Conservation (phyloP, 75 land plant genomes). For the Cunninghamia lanceolata region DNA sequence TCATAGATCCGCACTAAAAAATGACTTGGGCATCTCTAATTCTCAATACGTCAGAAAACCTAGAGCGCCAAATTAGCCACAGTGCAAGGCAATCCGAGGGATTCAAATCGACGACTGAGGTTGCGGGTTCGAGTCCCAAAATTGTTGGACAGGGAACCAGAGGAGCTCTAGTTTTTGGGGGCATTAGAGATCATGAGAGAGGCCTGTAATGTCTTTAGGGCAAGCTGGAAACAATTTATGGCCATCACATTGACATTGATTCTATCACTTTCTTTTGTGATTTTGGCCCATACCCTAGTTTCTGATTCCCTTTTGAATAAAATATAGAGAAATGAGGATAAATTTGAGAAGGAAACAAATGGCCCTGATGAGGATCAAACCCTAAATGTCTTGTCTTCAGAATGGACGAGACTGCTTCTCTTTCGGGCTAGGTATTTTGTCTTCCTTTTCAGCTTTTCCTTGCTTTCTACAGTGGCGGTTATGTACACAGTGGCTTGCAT, state of each 20-base stretch:
- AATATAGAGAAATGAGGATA: slow-evolving; percentile 20
- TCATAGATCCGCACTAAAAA: no score
- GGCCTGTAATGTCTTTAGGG: slow-evolving; percentile 48
- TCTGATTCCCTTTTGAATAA: slow-evolving; percentile 57
- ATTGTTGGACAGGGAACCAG: slow-evolving; percentile 53
- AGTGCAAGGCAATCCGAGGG: neutral
- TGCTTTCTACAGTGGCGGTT: no score
- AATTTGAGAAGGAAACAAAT: slow-evolving; percentile 7
- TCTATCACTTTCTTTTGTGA: slow-evolving; percentile 78
- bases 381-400: no score
- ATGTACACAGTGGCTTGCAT: no score
- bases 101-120: neutral
- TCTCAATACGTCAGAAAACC: no score
- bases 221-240: slow-evolving; percentile 39
- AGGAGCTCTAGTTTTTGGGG: slow-evolving; percentile 59
- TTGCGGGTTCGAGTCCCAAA: neutral
- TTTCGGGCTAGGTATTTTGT: no score
- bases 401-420: no score
- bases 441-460: no score
- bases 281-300: slow-evolving; percentile 74
- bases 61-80: no score
- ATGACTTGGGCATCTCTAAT: no score
- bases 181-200: slow-evolving; percentile 44
- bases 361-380: no score
- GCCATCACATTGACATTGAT: slow-evolving; percentile 61